phyloP scores from a whole-genome alignment of 768 basidiomycete genomes.

The Leccinum arenicola region DNA sequence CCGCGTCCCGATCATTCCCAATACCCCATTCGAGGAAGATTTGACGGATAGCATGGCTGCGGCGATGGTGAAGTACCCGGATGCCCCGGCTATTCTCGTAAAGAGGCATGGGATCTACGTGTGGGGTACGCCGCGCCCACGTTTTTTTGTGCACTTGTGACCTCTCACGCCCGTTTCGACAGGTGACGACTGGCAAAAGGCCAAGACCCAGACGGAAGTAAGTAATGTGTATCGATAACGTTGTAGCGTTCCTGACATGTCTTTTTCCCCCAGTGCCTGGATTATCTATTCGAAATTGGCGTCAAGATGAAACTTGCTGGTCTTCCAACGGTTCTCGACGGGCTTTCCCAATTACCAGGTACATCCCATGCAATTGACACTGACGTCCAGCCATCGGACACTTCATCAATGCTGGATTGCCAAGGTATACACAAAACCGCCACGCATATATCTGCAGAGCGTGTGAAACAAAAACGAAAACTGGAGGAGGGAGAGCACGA shows the following conservation, averaged over 20 bases:
- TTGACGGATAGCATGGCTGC: slow-evolving; percentile 85
- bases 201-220: slow-evolving; percentile 85
- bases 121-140: slow-evolving; percentile 57
- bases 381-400: no score
- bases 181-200: slow-evolving; percentile 80
- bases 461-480: no score
- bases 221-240: neutral
- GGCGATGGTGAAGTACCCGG: slow-evolving; percentile 77
- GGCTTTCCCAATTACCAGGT: no score
- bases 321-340: slow-evolving; percentile 43
- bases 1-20: slow-evolving; percentile 84
- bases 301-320: slow-evolving; percentile 77
- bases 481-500: no score
- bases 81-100: slow-evolving; percentile 76
- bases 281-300: slow-evolving; percentile 87
- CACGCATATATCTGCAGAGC: no score
- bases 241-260: neutral
- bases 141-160: neutral
- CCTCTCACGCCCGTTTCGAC: slow-evolving; percentile 12
- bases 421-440: no score
- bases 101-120: slow-evolving; percentile 81
- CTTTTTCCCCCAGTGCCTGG: slow-evolving; percentile 59
- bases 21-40: slow-evolving; percentile 89
- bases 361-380: no score
- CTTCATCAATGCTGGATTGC: no score